Percentiles rank a stretch among this genome's conserved stretches.
These are phyloP conservation scores for Physcia stellaris DNA, from an alignment of 495 filamentous ascomycete species.

Conservation along the genomic window DNA sequence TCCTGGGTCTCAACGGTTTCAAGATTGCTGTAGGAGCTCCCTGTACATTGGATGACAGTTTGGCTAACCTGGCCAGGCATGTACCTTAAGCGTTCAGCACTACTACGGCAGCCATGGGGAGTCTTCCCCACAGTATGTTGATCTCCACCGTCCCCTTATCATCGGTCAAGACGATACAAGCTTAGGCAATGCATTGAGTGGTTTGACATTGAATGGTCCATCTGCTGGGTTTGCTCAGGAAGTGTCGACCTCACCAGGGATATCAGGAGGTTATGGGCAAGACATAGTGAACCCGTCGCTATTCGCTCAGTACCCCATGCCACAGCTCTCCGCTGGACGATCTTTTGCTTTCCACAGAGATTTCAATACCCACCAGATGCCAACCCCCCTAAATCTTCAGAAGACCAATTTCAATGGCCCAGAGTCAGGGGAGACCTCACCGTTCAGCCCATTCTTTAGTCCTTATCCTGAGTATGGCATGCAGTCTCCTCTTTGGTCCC, in stretches of 20 bases:
- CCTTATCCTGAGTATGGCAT: conserved; percentile 2
- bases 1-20: conserved; percentile 29
- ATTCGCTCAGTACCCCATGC: too few relatives aligned
- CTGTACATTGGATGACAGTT: background rate
- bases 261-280: too few relatives aligned
- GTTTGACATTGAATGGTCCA: conserved; percentile 9
- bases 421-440: conserved; percentile 4
- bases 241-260: background rate
- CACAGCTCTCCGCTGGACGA: background rate
- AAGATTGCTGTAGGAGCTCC: conserved; percentile 31
- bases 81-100: conserved; percentile 12
- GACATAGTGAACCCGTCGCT: too few relatives aligned
- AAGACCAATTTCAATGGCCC: conserved; percentile 1
- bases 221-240: too few relatives aligned
- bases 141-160: conserved; percentile 10
- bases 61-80: conserved; percentile 11
- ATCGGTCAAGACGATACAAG: conserved; percentile 9
- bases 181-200: conserved; percentile 5
- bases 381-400: conserved; percentile 4
- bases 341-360: conserved; percentile 8
- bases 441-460: conserved; percentile 6
- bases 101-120: too few relatives aligned
- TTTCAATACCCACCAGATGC: conserved; percentile 4
- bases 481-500: conserved; percentile 9
- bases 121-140: background rate